phyloP scores from a whole-genome alignment of 2,329 filamentous ascomycete species.

The Aspergillus terreus region DNA sequence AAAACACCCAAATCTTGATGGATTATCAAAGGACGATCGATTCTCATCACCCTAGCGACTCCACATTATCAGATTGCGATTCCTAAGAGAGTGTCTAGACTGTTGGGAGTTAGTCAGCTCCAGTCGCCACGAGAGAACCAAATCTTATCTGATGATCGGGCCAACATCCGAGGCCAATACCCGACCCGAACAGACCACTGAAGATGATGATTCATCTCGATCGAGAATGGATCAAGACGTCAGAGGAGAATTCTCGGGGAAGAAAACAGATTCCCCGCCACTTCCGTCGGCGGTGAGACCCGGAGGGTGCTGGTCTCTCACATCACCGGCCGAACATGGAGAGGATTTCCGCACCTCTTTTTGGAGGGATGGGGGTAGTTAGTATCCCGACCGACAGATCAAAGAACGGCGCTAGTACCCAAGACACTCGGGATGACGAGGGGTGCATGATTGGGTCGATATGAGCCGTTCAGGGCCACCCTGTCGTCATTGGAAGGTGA shows the following conservation, averaged over 20 bases:
- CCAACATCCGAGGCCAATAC: not conserved
- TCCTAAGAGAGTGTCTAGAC: not conserved
- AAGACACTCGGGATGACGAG: not conserved
- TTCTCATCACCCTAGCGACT: too few species aligned
- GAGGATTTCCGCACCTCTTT: not conserved
- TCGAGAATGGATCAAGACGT: not conserved
- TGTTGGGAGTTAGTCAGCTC: not conserved
- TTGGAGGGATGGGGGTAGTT: not conserved
- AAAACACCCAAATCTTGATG: too few species aligned
- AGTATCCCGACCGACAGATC: conserved; percentile 2
- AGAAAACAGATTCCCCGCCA: not conserved
- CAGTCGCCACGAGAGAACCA: not conserved
- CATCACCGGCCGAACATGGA: too few species aligned
- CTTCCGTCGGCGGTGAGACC: not conserved
- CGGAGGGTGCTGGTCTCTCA: too few species aligned
- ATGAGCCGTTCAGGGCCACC: conserved; percentile 5
- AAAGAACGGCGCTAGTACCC: not conserved
- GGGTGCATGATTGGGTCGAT: conserved; percentile 8
- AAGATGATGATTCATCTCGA: not conserved
- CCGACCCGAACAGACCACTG: not conserved
- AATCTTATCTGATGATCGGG: not conserved
- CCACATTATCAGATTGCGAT: too few species aligned
- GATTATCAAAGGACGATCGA: too few species aligned
- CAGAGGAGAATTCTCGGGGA: not conserved
- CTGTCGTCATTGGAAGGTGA: conserved; percentile 6